phyloP scores from a whole-genome alignment of 371 early-diverging fungal genomes.

The Circinella minor region DNA sequence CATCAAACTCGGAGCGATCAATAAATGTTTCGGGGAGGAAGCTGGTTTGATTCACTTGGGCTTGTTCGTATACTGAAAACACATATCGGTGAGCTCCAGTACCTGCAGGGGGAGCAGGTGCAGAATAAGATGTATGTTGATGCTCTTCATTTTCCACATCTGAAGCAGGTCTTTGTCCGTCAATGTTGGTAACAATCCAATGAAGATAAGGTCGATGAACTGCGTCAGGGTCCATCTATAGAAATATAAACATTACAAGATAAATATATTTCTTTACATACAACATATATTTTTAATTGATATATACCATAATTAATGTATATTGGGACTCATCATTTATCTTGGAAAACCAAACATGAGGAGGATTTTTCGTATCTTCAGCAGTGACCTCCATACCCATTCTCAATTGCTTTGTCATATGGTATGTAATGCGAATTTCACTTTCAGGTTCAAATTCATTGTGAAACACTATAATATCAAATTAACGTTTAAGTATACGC shows the following conservation, averaged over 20 bases:
- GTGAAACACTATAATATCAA: constrained; percentile 6
- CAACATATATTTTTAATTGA: too few species aligned
- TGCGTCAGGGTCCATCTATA: constrained; percentile 54
- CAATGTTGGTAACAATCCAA: constrained; percentile 57
- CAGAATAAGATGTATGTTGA: constrained; percentile 39
- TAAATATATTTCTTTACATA: too few species aligned
- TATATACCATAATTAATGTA: constrained; percentile 23
- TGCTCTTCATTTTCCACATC: constrained; percentile 22
- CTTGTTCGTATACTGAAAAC: constrained; percentile 52
- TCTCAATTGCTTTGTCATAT: constrained; percentile 15
- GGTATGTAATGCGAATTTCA: constrained; percentile 26
- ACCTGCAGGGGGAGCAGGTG: constrained; percentile 47
- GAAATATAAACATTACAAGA: too few species aligned
- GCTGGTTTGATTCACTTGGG: constrained; percentile 10
- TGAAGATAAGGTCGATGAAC: constrained; percentile 35
- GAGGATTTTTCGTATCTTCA: constrained; percentile 16
- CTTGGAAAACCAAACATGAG: constrained; percentile 29
- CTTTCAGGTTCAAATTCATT: constrained; percentile 23
- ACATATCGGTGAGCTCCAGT: constrained; percentile 55
- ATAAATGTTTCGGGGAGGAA: constrained; percentile 11
- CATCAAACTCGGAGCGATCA: constrained; percentile 16
- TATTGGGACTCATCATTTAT: constrained; percentile 16
- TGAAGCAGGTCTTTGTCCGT: constrained; percentile 44
- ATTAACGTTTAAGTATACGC: background rate
- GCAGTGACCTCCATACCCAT: constrained; percentile 13